Evolutionary conservation across 129 eudicot genomes (phyloP), one percentile per base, ranked within the genome.

Genomic region (Helichrysum umbraculigerum): DNA sequence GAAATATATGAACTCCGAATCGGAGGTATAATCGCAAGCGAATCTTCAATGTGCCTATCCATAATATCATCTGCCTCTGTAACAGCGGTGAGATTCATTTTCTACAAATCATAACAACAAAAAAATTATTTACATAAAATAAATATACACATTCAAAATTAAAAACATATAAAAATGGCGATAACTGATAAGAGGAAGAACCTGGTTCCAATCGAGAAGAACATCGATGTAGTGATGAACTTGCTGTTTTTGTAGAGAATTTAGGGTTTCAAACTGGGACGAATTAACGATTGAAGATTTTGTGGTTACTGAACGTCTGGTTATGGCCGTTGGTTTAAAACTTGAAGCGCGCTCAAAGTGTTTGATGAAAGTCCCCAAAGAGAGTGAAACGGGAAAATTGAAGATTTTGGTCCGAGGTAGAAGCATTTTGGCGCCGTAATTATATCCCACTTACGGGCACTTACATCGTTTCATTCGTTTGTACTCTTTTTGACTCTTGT

Each of bases 141-240:
- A 41, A 21, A 1, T 11, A 57, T 4, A 16, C 17, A 54, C 21
- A 54, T 0, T 0, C 28, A 25, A 25, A 25, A 25, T 25, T 54
- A 0, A 5, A 19, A 52, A 64, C 54, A 20, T 14, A 22, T 28
- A 52, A n/a, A 54, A 54, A 12, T n/a, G 14, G 57, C 30, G n/a
- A 21, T 17, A 14, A 51, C 5, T 4, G 3, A 6, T 16, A 19
- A 54, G 57, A 41, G 15, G 4, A 33, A 65, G 59, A 39, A 92
- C 98, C 97, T 93, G 96, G 77, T 93, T 93, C 98, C 98, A 93
- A 59, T 85, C 73, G 73, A 90, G 96, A 70, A 93, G 96, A 63
- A 92, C 72, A 30, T 84, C 91, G n/a, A 93, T 79, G 74, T 85
- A 93, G 37, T 87, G 74, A 51, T 81, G 82, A 21, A 88, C 78